phyloP scores from a whole-genome alignment of 345 rosid species.

The Noccaea bulbosa region DNA sequence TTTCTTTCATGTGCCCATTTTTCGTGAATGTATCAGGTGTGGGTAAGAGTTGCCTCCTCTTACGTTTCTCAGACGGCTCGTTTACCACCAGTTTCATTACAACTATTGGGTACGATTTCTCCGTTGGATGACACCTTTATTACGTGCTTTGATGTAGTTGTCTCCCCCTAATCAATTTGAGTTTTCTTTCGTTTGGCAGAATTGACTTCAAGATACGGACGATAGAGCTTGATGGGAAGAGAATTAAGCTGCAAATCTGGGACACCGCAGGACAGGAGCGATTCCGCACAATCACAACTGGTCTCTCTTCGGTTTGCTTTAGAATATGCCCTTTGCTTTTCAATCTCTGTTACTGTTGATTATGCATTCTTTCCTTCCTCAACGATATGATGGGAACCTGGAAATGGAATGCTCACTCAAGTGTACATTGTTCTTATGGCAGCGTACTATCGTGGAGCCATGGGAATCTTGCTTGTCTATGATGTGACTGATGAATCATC shows the following conservation, averaged over 20 bases:
- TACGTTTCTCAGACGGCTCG: slow-evolving; percentile 95
- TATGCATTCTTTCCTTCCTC: neutral
- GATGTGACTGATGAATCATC: slow-evolving; percentile 99
- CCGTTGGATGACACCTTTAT: neutral
- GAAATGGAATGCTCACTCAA: neutral
- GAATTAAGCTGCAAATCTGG: slow-evolving; percentile 97
- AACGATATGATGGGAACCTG: slow-evolving; percentile 3
- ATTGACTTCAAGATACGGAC: slow-evolving; percentile 98
- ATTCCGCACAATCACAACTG: slow-evolving; percentile 73
- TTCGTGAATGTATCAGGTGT: slow-evolving; percentile 56
- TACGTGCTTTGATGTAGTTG: neutral
- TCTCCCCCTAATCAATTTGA: slow-evolving; percentile 11
- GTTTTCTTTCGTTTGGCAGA: slow-evolving; percentile 43
- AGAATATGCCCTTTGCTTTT: neutral
- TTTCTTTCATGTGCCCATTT: neutral
- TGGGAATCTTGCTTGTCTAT: slow-evolving; percentile 99
- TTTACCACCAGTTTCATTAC: slow-evolving; percentile 95
- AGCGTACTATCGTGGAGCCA: slow-evolving; percentile 99
- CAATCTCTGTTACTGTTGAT: neutral
- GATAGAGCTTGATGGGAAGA: slow-evolving; percentile 91
- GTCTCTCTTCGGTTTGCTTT: slow-evolving; percentile 41
- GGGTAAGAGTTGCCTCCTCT: slow-evolving; percentile 93
- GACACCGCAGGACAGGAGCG: slow-evolving; percentile 59
- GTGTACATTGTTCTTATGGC: slow-evolving; percentile 41
- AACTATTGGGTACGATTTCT: slow-evolving; percentile 68